Percentiles rank a stretch among this genome's conserved stretches.
These are phyloP conservation scores for Picea sitchensis DNA, from an alignment of 75 land plant species.

Conservation along the genomic window DNA sequence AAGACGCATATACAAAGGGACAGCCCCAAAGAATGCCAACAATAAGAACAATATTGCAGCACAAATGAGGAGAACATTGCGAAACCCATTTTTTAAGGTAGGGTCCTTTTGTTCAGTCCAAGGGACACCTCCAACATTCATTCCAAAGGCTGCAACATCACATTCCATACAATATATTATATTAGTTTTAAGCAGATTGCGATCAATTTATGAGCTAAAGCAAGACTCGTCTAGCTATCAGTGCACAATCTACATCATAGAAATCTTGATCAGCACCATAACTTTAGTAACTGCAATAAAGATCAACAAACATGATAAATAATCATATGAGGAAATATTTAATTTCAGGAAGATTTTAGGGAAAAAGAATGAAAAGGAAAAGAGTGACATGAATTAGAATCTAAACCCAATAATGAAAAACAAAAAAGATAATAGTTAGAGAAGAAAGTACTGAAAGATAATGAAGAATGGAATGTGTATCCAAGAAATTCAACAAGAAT, in stretches of 20 bases:
- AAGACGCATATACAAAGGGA: conserved; percentile 45
- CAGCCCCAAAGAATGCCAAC: conserved; percentile 57
- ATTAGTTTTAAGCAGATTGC: neutral
- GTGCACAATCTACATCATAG: neutral
- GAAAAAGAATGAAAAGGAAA: too few relatives aligned
- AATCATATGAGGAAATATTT: neutral
- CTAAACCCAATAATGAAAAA: neutral
- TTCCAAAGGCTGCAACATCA: conserved; percentile 73
- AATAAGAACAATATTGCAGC: conserved; percentile 50
- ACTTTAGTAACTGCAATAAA: neutral
- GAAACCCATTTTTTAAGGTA: conserved; percentile 58
- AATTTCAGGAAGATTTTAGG: neutral
- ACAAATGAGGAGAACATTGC: conserved; percentile 73
- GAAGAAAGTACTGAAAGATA: neutral
- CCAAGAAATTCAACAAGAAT: neutral
- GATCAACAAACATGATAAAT: neutral
- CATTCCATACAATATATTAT: conserved; percentile 4
- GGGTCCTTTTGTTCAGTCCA: conserved; percentile 80
- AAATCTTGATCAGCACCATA: neutral
- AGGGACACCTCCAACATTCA: conserved; percentile 97
- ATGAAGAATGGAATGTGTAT: neutral
- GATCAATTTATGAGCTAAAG: neutral
- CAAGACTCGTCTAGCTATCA: neutral
- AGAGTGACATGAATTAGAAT: neutral
- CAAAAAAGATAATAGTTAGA: neutral